phyloP scores from a whole-genome alignment of 768 basidiomycete species.

The Mycena venus region DNA sequence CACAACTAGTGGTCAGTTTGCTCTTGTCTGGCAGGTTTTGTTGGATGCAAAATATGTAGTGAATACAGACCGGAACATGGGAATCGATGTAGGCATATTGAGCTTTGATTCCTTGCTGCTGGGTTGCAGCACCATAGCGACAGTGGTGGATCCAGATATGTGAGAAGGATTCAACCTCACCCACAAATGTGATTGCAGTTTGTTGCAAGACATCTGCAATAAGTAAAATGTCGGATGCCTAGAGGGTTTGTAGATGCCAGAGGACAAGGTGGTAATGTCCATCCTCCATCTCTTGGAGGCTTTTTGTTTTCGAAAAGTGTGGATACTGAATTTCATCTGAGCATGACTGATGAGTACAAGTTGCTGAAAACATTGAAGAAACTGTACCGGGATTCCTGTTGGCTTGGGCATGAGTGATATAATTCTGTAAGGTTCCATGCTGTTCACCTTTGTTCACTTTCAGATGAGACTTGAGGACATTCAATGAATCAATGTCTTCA shows the following conservation, averaged over 20 bases:
- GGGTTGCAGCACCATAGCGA: slow-evolving; percentile 24
- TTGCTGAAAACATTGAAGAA: not conserved
- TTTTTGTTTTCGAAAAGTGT: not conserved
- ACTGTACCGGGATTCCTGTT: not conserved
- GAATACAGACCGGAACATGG: slow-evolving; percentile 25
- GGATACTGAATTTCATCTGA: not conserved
- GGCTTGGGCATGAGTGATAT: slow-evolving; percentile 12
- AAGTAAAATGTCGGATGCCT: not conserved
- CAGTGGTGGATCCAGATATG: slow-evolving; percentile 14
- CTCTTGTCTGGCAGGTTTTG: not conserved
- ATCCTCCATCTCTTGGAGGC: not conserved
- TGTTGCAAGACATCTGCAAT: not conserved
- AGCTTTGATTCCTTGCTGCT: slow-evolving; percentile 3
- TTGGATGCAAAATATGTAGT: slow-evolving; percentile 20
- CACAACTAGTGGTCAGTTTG: not conserved
- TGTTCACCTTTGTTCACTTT: slow-evolving; percentile 20
- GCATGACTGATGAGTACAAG: not conserved
- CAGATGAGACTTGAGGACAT: slow-evolving; percentile 20
- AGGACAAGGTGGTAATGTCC: not conserved
- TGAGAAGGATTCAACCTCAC: slow-evolving; percentile 16
- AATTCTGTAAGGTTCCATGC: slow-evolving; percentile 29
- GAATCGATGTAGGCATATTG: slow-evolving; percentile 25
- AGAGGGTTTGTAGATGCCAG: not conserved
- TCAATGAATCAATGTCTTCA: slow-evolving; percentile 21
- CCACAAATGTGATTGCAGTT: slow-evolving; percentile 6